Conservation (phyloP, 176 grass and related monocot species). For the Lolium multiflorum region DNA sequence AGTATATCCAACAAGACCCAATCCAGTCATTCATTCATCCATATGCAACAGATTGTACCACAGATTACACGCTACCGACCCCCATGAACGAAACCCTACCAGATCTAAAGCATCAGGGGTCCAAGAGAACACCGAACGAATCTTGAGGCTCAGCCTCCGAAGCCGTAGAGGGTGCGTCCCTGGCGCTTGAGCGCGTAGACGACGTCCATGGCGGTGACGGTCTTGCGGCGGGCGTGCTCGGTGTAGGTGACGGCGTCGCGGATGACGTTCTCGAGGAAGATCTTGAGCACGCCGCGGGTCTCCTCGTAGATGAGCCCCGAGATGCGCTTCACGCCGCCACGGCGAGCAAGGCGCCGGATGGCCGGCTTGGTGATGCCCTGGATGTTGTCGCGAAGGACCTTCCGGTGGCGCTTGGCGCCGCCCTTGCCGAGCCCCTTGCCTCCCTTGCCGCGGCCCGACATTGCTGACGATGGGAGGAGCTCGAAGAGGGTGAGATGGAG, state of each 20-base stretch:
- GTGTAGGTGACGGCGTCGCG: constrained; percentile 97
- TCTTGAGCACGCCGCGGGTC: constrained; percentile 96
- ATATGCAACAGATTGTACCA: too few relatives aligned
- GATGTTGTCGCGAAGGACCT: constrained; percentile 95
- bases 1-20: too few relatives aligned
- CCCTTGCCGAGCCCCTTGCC: constrained; percentile 91
- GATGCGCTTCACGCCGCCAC: constrained; percentile 96
- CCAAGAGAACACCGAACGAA: neutral
- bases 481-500: too few relatives aligned
- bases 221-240: constrained; percentile 92
- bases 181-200: constrained; percentile 95
- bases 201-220: constrained; percentile 94
- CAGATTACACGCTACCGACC: too few relatives aligned
- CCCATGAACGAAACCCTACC: too few relatives aligned
- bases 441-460: constrained; percentile 90
- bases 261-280: constrained; percentile 99
- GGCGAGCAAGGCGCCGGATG: constrained; percentile 65
- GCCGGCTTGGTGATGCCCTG: constrained; percentile 97
- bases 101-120: too few relatives aligned
- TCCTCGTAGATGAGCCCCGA: constrained; percentile 94
- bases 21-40: too few relatives aligned
- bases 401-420: constrained; percentile 83
- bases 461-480: neutral
- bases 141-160: too few relatives aligned
- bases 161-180: constrained; percentile 6